Base-by-base conservation (phyloP, 306 rosid species). In the Cucurbita maxima region DNA sequence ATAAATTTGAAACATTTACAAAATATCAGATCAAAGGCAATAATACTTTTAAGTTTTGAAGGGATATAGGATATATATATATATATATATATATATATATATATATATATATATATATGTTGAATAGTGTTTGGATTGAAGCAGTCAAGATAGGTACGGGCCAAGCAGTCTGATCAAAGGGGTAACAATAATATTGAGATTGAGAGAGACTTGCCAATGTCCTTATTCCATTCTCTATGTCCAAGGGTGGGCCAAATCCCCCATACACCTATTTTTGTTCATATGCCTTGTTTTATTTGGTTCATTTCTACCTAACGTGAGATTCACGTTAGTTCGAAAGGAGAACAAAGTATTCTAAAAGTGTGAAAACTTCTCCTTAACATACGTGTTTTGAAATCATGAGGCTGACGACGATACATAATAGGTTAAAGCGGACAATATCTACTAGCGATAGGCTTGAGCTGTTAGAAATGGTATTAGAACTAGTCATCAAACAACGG, bases 221-320 rank as follows among this genome's bases (percentile, higher is more conserved):
- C 72, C 9, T 66, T 20, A 66, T 44, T 66, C 72, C 38, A 44
- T 66, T 66, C 72, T 66, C 53, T 44, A 43, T 66, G 54, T 12
- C 72, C 18, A 3, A 15, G 51, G 14, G n/a, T 2, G 48, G 50
- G 14, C 45, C 69, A 38, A 50, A 14, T 15, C 12, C 37, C 4
- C 54, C 15, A 2, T 30, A 20, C 13, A 2, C 18, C 38, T 41
- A 19, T 19, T 66, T 66, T 41, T 38, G 47, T 36, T 22, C 67
- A 34, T 36, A 25, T 37, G 15, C 25, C 48, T 16, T 61, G n/a
- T 61, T 38, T 61, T 61, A 37, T 52, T 52, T 52, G 57, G 58
- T 53, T 53, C 11, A 53, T 16, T 1, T 7, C 18, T 53, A n/a
- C 7, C 0, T 30, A 2, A 30, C 3, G 34, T 30, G 3, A 30